Evolutionary conservation across 371 early-diverging fungal genomes (phyloP).

Genomic region (Parasitella parasitica): DNA sequence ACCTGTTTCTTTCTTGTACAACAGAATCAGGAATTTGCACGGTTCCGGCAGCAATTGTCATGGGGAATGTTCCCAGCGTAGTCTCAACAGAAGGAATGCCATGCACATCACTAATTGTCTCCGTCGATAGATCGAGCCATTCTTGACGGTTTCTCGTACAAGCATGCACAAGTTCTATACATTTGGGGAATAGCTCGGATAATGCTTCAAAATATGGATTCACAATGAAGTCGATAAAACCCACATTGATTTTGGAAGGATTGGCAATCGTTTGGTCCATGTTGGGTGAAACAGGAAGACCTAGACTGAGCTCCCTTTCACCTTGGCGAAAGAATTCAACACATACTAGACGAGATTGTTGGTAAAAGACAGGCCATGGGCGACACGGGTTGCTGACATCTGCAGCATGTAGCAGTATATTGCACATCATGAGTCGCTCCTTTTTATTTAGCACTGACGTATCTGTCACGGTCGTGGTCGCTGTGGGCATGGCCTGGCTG

Average conservation of each 20-base stretch:
- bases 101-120: neutral
- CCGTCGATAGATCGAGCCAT: constrained; percentile 28
- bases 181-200: constrained; percentile 64
- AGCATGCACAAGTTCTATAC: constrained; percentile 27
- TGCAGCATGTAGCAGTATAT: constrained; percentile 79
- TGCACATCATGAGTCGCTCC: constrained; percentile 65
- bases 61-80: neutral
- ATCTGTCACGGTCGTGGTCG: neutral
- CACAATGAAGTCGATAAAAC: constrained; percentile 83
- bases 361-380: constrained; percentile 79
- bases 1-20: neutral
- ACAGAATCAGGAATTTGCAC: constrained; percentile 29
- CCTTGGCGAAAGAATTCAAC: constrained; percentile 88
- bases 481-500: neutral
- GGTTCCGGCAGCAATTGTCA: constrained; percentile 39
- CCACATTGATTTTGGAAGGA: constrained; percentile 72
- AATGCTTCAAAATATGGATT: constrained; percentile 84
- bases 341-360: constrained; percentile 81
- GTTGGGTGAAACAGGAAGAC: constrained; percentile 77
- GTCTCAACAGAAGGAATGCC: neutral
- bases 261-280: constrained; percentile 76
- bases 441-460: constrained; percentile 17
- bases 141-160: constrained; percentile 36
- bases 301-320: constrained; percentile 70
- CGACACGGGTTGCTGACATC: constrained; percentile 88